A percentile compares a stretch with the other conserved stretches of the same genome.
Conservation (phyloP, 2,329 filamentous ascomycete genomes). For the Amylocarpus encephaloides region DNA sequence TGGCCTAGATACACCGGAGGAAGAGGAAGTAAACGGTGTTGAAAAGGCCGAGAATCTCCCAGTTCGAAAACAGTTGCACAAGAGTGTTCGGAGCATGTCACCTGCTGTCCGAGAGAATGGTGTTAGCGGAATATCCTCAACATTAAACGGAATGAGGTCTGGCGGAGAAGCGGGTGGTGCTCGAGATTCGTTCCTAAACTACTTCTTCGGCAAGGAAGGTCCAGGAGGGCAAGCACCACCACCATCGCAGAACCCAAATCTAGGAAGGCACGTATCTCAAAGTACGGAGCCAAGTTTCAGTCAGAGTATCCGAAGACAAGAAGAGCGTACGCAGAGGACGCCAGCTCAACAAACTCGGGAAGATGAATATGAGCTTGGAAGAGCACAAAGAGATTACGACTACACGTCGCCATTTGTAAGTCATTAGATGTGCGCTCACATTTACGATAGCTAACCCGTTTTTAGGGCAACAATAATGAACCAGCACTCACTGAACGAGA, state of each 20-base stretch:
- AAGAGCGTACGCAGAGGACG: conserved; percentile 42
- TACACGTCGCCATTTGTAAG: conserved; percentile 42
- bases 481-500: conserved; percentile 92
- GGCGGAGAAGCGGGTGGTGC: conserved; percentile 55
- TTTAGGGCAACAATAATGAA: conserved; percentile 57
- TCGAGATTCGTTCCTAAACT: conserved; percentile 91
- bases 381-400: conserved; percentile 34
- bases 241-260: conserved; percentile 33
- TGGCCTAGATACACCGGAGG: conserved; percentile 61
- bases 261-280: conserved; percentile 67
- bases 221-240: conserved; percentile 36
- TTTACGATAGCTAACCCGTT: conserved; percentile 17
- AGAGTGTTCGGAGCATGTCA: conserved; percentile 71
- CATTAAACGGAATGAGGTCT: conserved; percentile 60
- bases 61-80: conserved; percentile 45
- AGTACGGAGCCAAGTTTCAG: conserved; percentile 73
- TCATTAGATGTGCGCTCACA: conserved; percentile 19
- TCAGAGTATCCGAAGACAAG: conserved; percentile 71
- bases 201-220: conserved; percentile 96
- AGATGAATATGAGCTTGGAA: conserved; percentile 31
- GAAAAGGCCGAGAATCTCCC: conserved; percentile 52
- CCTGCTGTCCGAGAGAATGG: conserved; percentile 70
- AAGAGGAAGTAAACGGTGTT: conserved; percentile 42
- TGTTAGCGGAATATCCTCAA: conserved; percentile 51
- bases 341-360: conserved; percentile 45